Conservation (phyloP, 2,329 filamentous ascomycete genomes). For the Sarocladium kiliense region DNA sequence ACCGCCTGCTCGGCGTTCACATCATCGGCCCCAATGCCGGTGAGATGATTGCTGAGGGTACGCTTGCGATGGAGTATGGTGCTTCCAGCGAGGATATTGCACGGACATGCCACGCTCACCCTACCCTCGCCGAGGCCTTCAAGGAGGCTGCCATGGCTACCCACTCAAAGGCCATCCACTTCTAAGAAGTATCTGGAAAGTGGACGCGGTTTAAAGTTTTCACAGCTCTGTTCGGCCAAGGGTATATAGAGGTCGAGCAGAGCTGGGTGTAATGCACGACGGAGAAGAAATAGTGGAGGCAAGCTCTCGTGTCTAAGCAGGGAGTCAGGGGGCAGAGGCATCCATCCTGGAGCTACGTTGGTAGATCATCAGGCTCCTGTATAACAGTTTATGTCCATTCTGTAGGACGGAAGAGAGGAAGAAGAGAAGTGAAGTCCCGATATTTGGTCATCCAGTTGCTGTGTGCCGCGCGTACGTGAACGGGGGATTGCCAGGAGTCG, state of each 20-base stretch:
- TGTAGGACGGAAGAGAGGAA: neutral
- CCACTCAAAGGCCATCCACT: constrained; percentile 93
- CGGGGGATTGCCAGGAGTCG: too few relatives aligned
- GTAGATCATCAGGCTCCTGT: constrained; percentile 3
- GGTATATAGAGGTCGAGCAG: constrained; percentile 6
- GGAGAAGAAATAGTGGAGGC: neutral
- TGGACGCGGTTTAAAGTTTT: neutral
- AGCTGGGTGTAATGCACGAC: neutral
- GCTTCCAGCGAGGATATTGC: constrained; percentile 93
- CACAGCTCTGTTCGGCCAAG: neutral
- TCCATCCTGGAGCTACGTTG: neutral
- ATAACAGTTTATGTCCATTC: constrained; percentile 7
- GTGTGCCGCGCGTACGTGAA: too few relatives aligned
- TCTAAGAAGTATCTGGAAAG: constrained; percentile 43
- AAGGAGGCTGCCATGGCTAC: constrained; percentile 99
- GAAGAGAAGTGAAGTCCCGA: neutral
- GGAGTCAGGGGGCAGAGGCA: neutral
- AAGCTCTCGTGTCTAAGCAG: neutral
- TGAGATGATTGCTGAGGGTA: constrained; percentile 99
- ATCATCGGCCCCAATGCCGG: constrained; percentile 94
- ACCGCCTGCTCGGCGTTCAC: constrained; percentile 91
- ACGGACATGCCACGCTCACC: constrained; percentile 93
- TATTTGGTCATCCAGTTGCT: too few relatives aligned
- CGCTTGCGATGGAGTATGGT: constrained; percentile 92
- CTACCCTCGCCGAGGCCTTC: constrained; percentile 93